phyloP scores from a whole-genome alignment of 2,329 filamentous ascomycete genomes.

The Colletotrichum sansevieriae region DNA sequence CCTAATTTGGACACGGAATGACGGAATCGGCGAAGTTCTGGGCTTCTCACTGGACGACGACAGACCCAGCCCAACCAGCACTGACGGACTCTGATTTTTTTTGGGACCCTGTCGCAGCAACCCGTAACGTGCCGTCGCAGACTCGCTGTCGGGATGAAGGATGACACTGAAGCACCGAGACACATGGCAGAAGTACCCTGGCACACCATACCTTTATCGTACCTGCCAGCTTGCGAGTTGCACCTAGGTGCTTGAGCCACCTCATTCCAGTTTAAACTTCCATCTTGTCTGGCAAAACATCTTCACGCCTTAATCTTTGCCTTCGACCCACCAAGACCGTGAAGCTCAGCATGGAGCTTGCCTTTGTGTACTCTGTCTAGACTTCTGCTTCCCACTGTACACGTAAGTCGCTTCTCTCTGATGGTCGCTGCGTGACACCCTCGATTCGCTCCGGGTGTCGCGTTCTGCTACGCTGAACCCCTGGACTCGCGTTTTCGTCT shows the following conservation, averaged over 20 bases:
- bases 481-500: constrained; percentile 32
- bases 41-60: constrained; percentile 28
- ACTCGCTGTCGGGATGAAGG: background rate
- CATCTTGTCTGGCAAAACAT: constrained; percentile 25
- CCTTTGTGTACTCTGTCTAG: constrained; percentile 36
- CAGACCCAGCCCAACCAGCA: constrained; percentile 20
- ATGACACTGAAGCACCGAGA: constrained; percentile 10
- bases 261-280: constrained; percentile 28
- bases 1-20: constrained; percentile 39
- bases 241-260: constrained; percentile 19
- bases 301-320: constrained; percentile 25
- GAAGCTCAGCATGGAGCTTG: constrained; percentile 36
- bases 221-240: constrained; percentile 42
- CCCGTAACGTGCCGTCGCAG: constrained; percentile 9
- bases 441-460: constrained; percentile 13
- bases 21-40: constrained; percentile 33
- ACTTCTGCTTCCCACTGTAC: constrained; percentile 37
- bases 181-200: constrained; percentile 29
- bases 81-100: constrained; percentile 33
- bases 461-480: constrained; percentile 33
- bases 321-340: constrained; percentile 27
- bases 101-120: constrained; percentile 14
- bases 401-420: constrained; percentile 32
- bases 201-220: constrained; percentile 24
- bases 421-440: background rate